A percentile compares a stretch with the other conserved stretches of the same genome.
phyloP scores from a whole-genome alignment of 2,329 filamentous ascomycete species.

The Myriangium duriaei region DNA sequence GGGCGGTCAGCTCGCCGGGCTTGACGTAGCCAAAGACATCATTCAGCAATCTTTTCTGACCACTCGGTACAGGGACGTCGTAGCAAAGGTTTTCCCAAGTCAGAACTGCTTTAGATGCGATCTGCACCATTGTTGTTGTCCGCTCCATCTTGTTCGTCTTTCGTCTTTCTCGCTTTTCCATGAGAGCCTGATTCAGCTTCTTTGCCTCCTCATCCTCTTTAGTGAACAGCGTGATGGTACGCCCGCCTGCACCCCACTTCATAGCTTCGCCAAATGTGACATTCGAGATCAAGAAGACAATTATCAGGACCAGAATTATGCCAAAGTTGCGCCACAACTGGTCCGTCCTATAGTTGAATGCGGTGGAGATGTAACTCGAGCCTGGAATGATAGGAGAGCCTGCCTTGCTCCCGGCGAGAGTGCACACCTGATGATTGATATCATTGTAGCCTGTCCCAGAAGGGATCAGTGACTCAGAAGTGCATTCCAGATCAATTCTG shows the following conservation, averaged over 20 bases:
- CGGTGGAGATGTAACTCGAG: constrained; percentile 52
- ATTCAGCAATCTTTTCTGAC: constrained; percentile 32
- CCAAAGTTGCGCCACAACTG: constrained; percentile 77
- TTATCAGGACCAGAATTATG: constrained; percentile 63
- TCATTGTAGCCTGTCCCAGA: constrained; percentile 57
- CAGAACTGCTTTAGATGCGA: constrained; percentile 42
- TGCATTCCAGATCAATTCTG: constrained; percentile 55
- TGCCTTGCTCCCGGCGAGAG: constrained; percentile 56
- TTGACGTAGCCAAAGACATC: constrained; percentile 38
- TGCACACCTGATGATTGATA: constrained; percentile 68
- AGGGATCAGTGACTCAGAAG: constrained; percentile 55
- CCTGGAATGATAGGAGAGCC: constrained; percentile 55
- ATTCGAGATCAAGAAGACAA: constrained; percentile 63
- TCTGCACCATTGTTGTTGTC: constrained; percentile 47
- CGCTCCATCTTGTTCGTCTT: constrained; percentile 30
- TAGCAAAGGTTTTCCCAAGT: constrained; percentile 42
- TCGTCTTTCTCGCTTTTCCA: constrained; percentile 46
- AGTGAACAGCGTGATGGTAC: constrained; percentile 63
- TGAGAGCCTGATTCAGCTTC: constrained; percentile 50
- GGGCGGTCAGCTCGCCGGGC: constrained; percentile 36
- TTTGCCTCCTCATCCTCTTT: constrained; percentile 57
- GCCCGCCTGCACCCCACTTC: constrained; percentile 69
- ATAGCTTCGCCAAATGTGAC: constrained; percentile 68
- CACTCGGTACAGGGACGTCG: constrained; percentile 36
- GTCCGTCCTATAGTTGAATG: constrained; percentile 52